phyloP scores from a whole-genome alignment of 371 early-diverging fungal species.

The Rhizopus sp. region DNA sequence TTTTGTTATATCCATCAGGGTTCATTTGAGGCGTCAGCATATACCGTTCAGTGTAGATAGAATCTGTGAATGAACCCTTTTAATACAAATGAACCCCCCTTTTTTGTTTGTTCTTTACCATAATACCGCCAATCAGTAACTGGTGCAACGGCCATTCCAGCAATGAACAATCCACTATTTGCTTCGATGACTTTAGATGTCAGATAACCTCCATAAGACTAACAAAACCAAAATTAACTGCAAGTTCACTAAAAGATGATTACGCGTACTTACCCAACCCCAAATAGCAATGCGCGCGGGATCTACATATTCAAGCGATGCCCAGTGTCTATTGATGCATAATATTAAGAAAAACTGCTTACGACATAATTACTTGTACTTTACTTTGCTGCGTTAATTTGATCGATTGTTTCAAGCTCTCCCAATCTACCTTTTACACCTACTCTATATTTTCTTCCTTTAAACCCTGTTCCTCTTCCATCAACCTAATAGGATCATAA shows the following conservation, averaged over 20 bases:
- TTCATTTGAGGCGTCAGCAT: constrained; percentile 86
- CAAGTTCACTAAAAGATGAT: neutral
- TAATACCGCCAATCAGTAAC: constrained; percentile 91
- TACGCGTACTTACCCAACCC: constrained; percentile 75
- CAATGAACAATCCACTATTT: constrained; percentile 72
- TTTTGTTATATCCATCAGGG: constrained; percentile 71
- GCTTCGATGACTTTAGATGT: constrained; percentile 85
- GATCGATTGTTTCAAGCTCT: constrained; percentile 79
- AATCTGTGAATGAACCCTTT: constrained; percentile 48
- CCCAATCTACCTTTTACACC: constrained; percentile 80
- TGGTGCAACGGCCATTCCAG: constrained; percentile 93
- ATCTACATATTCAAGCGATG: constrained; percentile 75
- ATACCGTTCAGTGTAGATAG: constrained; percentile 94
- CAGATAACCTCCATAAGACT: constrained; percentile 93
- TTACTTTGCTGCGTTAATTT: constrained; percentile 78
- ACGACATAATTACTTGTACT: neutral
- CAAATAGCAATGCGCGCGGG: constrained; percentile 85
- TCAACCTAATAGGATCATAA: constrained; percentile 54
- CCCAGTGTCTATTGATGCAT: constrained; percentile 45
- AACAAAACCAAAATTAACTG: constrained; percentile 7
- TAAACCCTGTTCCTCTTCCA: constrained; percentile 87
- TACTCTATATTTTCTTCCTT: constrained; percentile 80
- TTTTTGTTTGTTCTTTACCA: constrained; percentile 31
- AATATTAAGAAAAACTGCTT: neutral
- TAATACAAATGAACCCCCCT: neutral